These are phyloP conservation scores for Emmonsiellopsis sp. DNA, from an alignment of 2,329 filamentous ascomycete genomes.

Conservation along the genomic window DNA sequence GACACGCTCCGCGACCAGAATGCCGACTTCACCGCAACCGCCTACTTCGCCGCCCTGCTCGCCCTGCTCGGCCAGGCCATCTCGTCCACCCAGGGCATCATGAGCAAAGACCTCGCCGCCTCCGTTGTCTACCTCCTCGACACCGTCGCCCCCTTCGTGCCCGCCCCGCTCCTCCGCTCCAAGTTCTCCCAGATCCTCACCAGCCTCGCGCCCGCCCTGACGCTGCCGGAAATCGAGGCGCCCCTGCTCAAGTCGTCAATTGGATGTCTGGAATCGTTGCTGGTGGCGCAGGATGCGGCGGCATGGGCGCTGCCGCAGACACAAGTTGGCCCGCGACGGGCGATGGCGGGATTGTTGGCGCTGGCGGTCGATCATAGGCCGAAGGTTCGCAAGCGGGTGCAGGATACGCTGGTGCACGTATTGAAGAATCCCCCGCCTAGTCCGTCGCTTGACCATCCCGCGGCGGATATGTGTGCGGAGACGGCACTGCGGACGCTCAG, in stretches of 20 bases:
- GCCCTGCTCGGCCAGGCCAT: slow-evolving; percentile 75
- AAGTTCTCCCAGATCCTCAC: slow-evolving; percentile 93
- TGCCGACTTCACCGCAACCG: slow-evolving; percentile 71
- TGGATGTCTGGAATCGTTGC: slow-evolving; percentile 83
- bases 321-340: slow-evolving; percentile 76
- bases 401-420: slow-evolving; percentile 77
- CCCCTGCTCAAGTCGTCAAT: slow-evolving; percentile 80
- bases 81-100: slow-evolving; percentile 50
- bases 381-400: slow-evolving; percentile 87
- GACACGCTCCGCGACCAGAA: slow-evolving; percentile 85
- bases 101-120: slow-evolving; percentile 73
- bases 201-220: slow-evolving; percentile 74
- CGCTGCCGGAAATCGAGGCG: slow-evolving; percentile 72
- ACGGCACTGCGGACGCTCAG: slow-evolving; percentile 73
- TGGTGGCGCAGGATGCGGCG: slow-evolving; percentile 76
- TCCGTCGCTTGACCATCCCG: slow-evolving; percentile 86
- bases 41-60: slow-evolving; percentile 91
- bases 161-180: slow-evolving; percentile 76
- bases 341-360: slow-evolving; percentile 75
- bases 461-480: slow-evolving; percentile 91
- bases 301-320: slow-evolving; percentile 81
- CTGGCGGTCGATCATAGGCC: slow-evolving; percentile 80
- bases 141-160: slow-evolving; percentile 74
- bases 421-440: slow-evolving; percentile 80
- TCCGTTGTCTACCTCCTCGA: slow-evolving; percentile 95